Conservation (phyloP, 345 rosid species). For the Moringa oleifera region DNA sequence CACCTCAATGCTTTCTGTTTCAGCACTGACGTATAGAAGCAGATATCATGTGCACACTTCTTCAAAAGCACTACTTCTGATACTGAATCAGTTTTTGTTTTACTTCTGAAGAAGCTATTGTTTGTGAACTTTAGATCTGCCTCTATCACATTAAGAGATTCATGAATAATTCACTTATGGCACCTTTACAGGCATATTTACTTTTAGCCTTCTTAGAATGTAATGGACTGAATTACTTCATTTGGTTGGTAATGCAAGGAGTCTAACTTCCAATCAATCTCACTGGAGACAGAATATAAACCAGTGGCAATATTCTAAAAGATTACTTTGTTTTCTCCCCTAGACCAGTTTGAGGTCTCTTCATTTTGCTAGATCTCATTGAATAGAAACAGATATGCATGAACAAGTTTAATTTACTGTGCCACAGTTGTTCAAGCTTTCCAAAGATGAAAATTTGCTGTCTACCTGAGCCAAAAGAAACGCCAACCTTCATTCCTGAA, state of each 20-base stretch:
- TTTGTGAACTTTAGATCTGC: too few relatives aligned
- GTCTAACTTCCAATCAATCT: not conserved
- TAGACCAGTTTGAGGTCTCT: too few relatives aligned
- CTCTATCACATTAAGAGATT: too few relatives aligned
- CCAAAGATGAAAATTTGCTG: not conserved
- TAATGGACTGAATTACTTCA: not conserved
- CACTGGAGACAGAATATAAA: not conserved
- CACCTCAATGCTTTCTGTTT: not conserved
- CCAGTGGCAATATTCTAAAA: too few relatives aligned
- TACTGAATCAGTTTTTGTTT: not conserved
- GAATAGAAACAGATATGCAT: too few relatives aligned
- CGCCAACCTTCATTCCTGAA: too few relatives aligned
- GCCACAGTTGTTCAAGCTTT: too few relatives aligned
- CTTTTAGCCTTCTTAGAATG: not conserved
- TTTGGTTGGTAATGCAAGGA: not conserved
- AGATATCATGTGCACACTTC: not conserved
- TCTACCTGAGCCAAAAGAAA: not conserved
- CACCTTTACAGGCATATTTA: not conserved
- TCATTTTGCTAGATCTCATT: too few relatives aligned
- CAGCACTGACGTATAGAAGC: not conserved
- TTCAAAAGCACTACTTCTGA: not conserved
- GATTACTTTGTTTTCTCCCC: too few relatives aligned
- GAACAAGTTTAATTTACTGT: too few relatives aligned
- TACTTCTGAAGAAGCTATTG: too few relatives aligned
- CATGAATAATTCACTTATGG: too few relatives aligned